A percentile compares a stretch with the other conserved stretches of the same genome.
Evolutionary conservation across 352 stramenopile species (phyloP).

Genomic region (Pilasporangium apinafurcum): DNA sequence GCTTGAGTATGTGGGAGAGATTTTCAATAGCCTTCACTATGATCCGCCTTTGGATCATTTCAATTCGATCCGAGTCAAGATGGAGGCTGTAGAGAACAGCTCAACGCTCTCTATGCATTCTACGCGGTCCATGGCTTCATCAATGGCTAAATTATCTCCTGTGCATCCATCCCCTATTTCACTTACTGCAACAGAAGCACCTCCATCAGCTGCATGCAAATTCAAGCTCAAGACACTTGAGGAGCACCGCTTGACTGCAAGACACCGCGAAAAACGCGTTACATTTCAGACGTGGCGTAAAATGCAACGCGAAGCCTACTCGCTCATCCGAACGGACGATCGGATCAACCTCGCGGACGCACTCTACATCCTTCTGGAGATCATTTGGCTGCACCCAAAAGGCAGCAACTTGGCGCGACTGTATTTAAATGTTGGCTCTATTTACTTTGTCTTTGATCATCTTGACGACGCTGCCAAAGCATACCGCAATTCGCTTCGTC

Average conservation of each 20-base stretch:
- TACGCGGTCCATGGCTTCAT: constrained; percentile 5
- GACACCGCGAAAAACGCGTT: constrained; percentile 41
- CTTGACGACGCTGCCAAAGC: constrained; percentile 38
- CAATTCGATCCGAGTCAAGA: neutral
- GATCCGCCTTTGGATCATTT: constrained; percentile 2
- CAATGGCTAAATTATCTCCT: neutral
- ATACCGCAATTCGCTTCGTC: constrained; percentile 37
- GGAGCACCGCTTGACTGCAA: constrained; percentile 43
- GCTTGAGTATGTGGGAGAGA: constrained; percentile 10
- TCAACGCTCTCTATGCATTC: constrained; percentile 13
- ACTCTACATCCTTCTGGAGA: constrained; percentile 52
- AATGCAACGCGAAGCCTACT: constrained; percentile 15
- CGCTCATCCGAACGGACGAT: constrained; percentile 19
- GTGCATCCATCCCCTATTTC: neutral
- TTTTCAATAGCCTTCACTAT: constrained; percentile 7
- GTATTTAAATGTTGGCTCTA: constrained; percentile 44
- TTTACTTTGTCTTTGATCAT: constrained; percentile 47
- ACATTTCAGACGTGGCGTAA: constrained; percentile 32
- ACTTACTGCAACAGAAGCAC: neutral
- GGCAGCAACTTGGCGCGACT: constrained; percentile 21
- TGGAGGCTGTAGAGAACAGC: constrained; percentile 7
- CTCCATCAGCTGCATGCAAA: neutral
- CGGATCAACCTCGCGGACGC: constrained; percentile 30
- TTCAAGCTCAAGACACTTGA: constrained; percentile 46
- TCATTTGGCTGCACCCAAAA: constrained; percentile 30